A percentile compares a stretch with the other conserved stretches of the same genome.
Evolutionary conservation across 768 basidiomycete genomes (phyloP).

Genomic region (Harrya chromipes): DNA sequence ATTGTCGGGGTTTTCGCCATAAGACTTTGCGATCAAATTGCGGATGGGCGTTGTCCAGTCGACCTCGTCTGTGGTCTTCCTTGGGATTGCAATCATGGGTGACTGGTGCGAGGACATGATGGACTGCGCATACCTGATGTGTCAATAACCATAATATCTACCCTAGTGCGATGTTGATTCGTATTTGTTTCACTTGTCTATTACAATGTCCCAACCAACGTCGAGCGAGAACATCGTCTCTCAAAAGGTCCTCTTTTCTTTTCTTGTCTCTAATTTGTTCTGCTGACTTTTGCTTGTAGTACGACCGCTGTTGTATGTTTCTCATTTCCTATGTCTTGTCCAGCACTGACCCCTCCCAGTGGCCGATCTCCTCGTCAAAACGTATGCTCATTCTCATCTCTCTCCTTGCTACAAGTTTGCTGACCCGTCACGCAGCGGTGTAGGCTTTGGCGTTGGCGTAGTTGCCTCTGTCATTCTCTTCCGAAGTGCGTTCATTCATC

Average conservation of each 20-base stretch:
- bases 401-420: background rate
- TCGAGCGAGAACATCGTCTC: constrained; percentile 89
- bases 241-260: constrained; percentile 63
- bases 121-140: background rate
- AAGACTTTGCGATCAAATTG: constrained; percentile 82
- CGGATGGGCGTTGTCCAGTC: constrained; percentile 93
- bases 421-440: constrained; percentile 50
- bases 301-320: constrained; percentile 81
- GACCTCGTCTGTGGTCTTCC: constrained; percentile 93
- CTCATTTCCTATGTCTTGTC: constrained; percentile 33
- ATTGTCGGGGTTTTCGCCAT: constrained; percentile 88
- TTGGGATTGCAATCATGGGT: constrained; percentile 89
- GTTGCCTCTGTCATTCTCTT: constrained; percentile 88
- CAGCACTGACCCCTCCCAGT: constrained; percentile 36
- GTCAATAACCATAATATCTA: background rate
- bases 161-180: constrained; percentile 11
- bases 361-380: constrained; percentile 83
- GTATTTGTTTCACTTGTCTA: constrained; percentile 22
- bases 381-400: constrained; percentile 45
- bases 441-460: constrained; percentile 87
- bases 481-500: constrained; percentile 61
- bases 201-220: constrained; percentile 55
- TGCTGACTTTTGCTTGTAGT: constrained; percentile 39
- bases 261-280: background rate
- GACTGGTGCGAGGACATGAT: constrained; percentile 76